phyloP scores from a whole-genome alignment of 805 yeast genomes.

The Spathaspora girioi region DNA sequence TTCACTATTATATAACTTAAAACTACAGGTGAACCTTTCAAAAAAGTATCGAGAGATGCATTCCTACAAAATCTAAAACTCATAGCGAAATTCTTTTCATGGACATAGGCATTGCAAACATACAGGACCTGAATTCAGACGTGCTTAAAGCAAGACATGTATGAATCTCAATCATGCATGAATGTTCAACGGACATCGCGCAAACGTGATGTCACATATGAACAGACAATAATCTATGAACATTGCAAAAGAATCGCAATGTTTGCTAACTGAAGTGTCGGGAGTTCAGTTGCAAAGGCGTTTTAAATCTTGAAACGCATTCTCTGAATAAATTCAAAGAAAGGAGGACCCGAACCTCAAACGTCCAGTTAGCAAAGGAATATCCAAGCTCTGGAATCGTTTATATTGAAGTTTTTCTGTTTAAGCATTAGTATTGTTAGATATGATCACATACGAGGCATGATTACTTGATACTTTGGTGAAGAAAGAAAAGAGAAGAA shows the following conservation, averaged over 20 bases:
- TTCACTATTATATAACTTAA: not conserved
- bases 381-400: slow-evolving; percentile 9
- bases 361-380: slow-evolving; percentile 10
- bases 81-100: not conserved
- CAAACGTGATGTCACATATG: not conserved
- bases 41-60: not conserved
- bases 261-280: slow-evolving; percentile 77
- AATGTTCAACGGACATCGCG: not conserved
- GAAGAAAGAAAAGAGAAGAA: slow-evolving; percentile 5
- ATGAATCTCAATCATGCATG: not conserved
- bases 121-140: not conserved
- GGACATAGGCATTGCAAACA: not conserved
- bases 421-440: slow-evolving; percentile 3
- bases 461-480: slow-evolving; percentile 29
- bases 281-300: slow-evolving; percentile 62
- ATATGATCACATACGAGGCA: slow-evolving; percentile 56
- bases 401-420: slow-evolving; percentile 2
- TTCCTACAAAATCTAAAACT: slow-evolving; percentile 1
- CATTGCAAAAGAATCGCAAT: not conserved
- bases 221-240: not conserved
- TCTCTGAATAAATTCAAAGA: slow-evolving; percentile 5
- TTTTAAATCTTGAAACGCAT: slow-evolving; percentile 21
- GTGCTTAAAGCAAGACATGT: not conserved
- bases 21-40: slow-evolving; percentile 1
- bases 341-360: slow-evolving; percentile 76